These are phyloP conservation scores for Blepharisma stoltei DNA, from an alignment of 73 alveolate genomes.

Conservation along the genomic window DNA sequence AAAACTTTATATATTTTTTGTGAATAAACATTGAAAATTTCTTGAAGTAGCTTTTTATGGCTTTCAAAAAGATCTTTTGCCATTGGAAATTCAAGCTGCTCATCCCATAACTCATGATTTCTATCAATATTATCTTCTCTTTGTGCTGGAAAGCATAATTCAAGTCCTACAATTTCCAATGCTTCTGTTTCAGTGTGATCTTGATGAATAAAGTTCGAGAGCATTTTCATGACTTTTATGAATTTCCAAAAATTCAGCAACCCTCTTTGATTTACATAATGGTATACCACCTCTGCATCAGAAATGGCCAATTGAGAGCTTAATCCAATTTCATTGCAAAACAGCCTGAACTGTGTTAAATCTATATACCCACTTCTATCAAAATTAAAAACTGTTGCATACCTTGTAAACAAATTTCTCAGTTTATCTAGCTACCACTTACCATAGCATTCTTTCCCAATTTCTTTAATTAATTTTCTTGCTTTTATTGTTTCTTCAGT, in stretches of 20 bases:
- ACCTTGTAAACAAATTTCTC: slow-evolving; percentile 17
- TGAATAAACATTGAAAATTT: neutral
- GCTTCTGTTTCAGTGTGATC: neutral
- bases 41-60: neutral
- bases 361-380: slow-evolving; percentile 21
- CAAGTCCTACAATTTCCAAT: slow-evolving; percentile 1
- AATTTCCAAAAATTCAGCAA: slow-evolving; percentile 20
- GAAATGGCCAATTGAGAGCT: neutral
- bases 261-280: slow-evolving; percentile 26
- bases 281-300: neutral
- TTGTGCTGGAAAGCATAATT: neutral
- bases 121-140: slow-evolving; percentile 14
- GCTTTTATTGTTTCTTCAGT: slow-evolving; percentile 16
- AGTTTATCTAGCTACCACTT: neutral
- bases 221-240: slow-evolving; percentile 5
- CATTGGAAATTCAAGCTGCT: neutral
- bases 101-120: neutral
- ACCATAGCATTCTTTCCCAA: slow-evolving; percentile 18
- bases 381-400: slow-evolving; percentile 21
- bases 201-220: neutral
- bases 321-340: neutral
- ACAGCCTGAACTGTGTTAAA: slow-evolving; percentile 9
- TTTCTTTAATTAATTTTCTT: neutral
- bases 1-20: neutral
- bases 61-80: neutral